Base-by-base conservation (phyloP, 331 rosid genomes). In the Phaseolus coccineus region DNA sequence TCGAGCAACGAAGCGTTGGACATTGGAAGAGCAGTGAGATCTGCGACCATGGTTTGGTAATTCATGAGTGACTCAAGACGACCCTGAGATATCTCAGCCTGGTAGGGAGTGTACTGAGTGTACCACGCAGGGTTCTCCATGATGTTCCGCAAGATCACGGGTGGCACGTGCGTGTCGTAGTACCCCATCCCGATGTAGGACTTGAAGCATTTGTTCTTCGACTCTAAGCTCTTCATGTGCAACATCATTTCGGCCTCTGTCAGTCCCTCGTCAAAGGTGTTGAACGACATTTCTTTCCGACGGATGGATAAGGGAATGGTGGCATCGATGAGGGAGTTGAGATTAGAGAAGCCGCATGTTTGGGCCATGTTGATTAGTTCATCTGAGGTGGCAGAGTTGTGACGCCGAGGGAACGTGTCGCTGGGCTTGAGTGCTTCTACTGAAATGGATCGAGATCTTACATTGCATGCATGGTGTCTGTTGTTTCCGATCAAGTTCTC, bases 111-210 rank as follows among this genome's bases (percentile, higher is more conserved):
- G 83, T 92, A 92, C 56, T 92, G 97, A 12, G 97, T 92, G 75
- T 92, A 92, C 97, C 97, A 92, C 50, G 88, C 97, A 30, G 97
- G 97, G 48, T 92, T 92, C 71, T 92, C 97, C 95, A 92, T 86
- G 25, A 92, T 85, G 77, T 92, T 92, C 83, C 97, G 89, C 87
- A 90, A 83, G 82, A 92, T 92, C 67, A 89, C 97, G 31, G 92
- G 88, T 0, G 97, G 97, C 46, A 92, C 97, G 73, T 86, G 46
- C 39, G 97, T 92, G 77, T 92, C 83, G 46, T 90, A 89, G 84
- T 92, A 92, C 39, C 97, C 97, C 97, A 92, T 90, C 55, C 97
- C 97, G 64, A 92, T 89, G 59, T 16, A 80, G 0, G 93, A 89
- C 76, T 90, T 92, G 70, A 89, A 92, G 72, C 87, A 12, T 87